Evolutionary conservation across 2,329 filamentous ascomycete species (phyloP), one percentile per base, ranked within the genome.

Genomic region (Cadophora sp.): DNA sequence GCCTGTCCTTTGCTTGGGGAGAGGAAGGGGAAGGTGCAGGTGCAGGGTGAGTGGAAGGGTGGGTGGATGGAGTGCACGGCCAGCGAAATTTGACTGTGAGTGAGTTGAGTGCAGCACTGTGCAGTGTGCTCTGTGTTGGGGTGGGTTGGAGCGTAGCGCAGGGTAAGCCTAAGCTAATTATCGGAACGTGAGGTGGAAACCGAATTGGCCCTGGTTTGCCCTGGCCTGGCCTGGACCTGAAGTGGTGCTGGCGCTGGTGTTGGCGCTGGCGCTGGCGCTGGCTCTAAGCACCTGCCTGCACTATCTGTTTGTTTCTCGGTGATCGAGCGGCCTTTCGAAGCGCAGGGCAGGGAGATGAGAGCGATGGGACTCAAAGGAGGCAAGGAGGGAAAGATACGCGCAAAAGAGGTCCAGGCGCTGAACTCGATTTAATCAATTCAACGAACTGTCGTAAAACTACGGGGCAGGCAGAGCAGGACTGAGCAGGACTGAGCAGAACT

Each of bases 11-110:
- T 30, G 4, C 27, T 30, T 30, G 41, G 41, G 41, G 9, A 36
- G 30, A 3, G 27, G 50, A 14, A 27, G 16, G 9, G 27, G 50
- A 20, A 53, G 50, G 50, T 16, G 33, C 22, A n/a, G 30, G 53
- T 9, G 50, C 50, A 53, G 24, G 27, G 27, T 30, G 27, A 6
- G 27, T 30, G 27, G n/a, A n/a, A n/a, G n/a, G 27, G 27, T 30
- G 27, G 27, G 27, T 30, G 27, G 27, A 30, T 3, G 27, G 27
- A 3, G 6, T n/a, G 27, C 27, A 30, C 27, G 27, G 50, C 50
- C 50, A 53, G 50, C 50, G 50, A 53, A n/a, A 53, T 53, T 53
- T 53, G 50, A 53, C 36, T 39, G 36, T 11, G 36, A 30, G 27
- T 30, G 27, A 30, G 27, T 30, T 30, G 27, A 39, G 36, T 39